Base-by-base conservation (phyloP, 139 green algal genomes). In the Pleodorina starrii region DNA sequence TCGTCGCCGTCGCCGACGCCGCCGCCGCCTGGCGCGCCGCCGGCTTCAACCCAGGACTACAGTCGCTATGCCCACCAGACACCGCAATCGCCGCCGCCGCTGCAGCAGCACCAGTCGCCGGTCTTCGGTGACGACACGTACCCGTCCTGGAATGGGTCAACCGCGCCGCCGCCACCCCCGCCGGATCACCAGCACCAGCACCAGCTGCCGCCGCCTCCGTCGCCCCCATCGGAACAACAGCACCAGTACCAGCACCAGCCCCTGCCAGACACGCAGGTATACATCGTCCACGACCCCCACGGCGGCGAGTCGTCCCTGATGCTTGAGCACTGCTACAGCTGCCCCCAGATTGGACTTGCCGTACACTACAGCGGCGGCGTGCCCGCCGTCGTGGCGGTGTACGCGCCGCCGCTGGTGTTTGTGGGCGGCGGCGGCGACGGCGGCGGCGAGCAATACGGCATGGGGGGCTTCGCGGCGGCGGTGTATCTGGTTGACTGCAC, bases 401-500 rank as follows among this genome's bases (percentile, higher is more conserved):
- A 83, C 46, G 75, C 75, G 46, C 75, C 75, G 29, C 75, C 46
- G 17, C 29, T 68, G 25, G 73, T 25, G 73, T 27, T 60, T 38
- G 73, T 50, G 16, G 73, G 43, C 73, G 73, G 43, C 43, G 73
- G 25, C 44, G 44, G 25, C 42, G 19, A 25, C 10, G 66, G 43
- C 5, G 5, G 42, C 19, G 66, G 43, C 66, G 25, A 43, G 35
- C 43, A 16, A 25, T 75, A 75, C 66, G 66, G 66, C 66, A 75
- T 75, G 66, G 66, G 66, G 66, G 66, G 66, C 32, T 75, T 75
- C 14, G 5, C 46, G 1, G 75, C 46, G 9, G 46, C 75, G 2
- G 75, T 83, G 48, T 83, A 83, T 36, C 46, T 83, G 5, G n/a
- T 83, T 2, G 75, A 83, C 46, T 83, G 46, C 46, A 46, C 75